A percentile compares a stretch with the other conserved stretches of the same genome.
Conservation (phyloP, 768 basidiomycete genomes). For the Mycena floridula region DNA sequence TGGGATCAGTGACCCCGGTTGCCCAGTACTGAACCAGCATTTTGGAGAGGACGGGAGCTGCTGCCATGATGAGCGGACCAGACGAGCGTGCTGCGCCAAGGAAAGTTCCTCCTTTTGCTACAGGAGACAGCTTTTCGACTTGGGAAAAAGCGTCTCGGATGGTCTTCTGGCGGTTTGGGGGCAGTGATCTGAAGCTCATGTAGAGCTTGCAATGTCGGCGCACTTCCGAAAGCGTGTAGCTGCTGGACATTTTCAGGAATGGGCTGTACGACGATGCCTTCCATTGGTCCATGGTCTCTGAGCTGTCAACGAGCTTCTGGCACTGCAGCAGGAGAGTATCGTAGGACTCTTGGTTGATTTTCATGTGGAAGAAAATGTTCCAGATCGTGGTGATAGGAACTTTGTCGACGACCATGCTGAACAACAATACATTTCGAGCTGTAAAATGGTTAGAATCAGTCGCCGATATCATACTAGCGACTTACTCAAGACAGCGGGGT, state of each 20-base stretch:
- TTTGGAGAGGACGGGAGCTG: slow-evolving; percentile 9
- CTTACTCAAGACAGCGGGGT: slow-evolving; percentile 18
- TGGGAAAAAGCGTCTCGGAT: slow-evolving; percentile 16
- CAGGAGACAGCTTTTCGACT: slow-evolving; percentile 11
- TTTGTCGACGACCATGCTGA: neutral
- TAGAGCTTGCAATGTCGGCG: slow-evolving; percentile 16
- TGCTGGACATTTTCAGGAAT: slow-evolving; percentile 13
- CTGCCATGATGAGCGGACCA: slow-evolving; percentile 25
- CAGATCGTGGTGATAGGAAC: slow-evolving; percentile 8
- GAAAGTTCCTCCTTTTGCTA: neutral
- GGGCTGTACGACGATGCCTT: slow-evolving; percentile 9
- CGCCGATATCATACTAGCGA: neutral
- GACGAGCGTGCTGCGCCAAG: slow-evolving; percentile 22
- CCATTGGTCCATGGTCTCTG: slow-evolving; percentile 12
- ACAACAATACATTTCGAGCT: neutral
- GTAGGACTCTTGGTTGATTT: slow-evolving; percentile 10
- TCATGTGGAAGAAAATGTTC: slow-evolving; percentile 23
- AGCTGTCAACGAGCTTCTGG: slow-evolving; percentile 11
- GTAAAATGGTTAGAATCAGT: neutral
- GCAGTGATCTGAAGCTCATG: slow-evolving; percentile 19
- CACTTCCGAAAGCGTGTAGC: slow-evolving; percentile 14
- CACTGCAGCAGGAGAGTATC: slow-evolving; percentile 11
- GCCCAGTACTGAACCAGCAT: slow-evolving; percentile 32
- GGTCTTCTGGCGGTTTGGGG: slow-evolving; percentile 12
- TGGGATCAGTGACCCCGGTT: slow-evolving; percentile 30